Evolutionary conservation across 345 rosid species (phyloP).

Genomic region (Schrenkiella parvula): DNA sequence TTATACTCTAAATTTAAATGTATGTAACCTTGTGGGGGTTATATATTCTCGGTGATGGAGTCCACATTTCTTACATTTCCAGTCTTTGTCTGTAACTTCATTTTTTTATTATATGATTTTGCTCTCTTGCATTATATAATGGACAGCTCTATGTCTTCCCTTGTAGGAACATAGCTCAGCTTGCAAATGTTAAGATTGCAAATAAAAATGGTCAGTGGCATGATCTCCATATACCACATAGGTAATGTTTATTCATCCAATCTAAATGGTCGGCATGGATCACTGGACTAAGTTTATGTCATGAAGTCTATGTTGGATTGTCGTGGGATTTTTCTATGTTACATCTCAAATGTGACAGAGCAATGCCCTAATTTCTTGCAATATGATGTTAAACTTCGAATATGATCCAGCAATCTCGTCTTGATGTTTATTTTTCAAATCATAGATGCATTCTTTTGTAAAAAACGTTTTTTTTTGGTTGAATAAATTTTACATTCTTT

Average conservation of each 20-base stretch:
- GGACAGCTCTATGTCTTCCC: too few relatives aligned
- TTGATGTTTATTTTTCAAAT: too few relatives aligned
- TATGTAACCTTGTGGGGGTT: neutral
- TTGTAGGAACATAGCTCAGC: constrained; percentile 84
- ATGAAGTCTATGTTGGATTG: too few relatives aligned
- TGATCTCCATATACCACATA: constrained; percentile 61
- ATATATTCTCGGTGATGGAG: neutral
- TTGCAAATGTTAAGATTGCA: constrained; percentile 78
- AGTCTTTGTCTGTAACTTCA: neutral
- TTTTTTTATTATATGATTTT: neutral
- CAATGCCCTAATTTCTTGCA: neutral
- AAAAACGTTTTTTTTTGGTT: too few relatives aligned
- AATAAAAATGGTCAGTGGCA: constrained; percentile 61
- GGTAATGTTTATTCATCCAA: constrained; percentile 22
- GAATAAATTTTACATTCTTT: too few relatives aligned
- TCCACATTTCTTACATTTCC: constrained; percentile 2
- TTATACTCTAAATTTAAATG: neutral
- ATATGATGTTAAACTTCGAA: neutral
- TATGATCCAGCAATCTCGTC: too few relatives aligned
- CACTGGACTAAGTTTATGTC: neutral
- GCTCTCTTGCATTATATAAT: too few relatives aligned
- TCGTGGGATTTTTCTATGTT: neutral
- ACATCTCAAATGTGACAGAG: neutral
- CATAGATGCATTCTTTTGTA: too few relatives aligned
- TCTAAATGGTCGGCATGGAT: neutral